Evolutionary conservation across 805 yeast genomes (phyloP).

Genomic region (Kodamaea nitidulidarum): DNA sequence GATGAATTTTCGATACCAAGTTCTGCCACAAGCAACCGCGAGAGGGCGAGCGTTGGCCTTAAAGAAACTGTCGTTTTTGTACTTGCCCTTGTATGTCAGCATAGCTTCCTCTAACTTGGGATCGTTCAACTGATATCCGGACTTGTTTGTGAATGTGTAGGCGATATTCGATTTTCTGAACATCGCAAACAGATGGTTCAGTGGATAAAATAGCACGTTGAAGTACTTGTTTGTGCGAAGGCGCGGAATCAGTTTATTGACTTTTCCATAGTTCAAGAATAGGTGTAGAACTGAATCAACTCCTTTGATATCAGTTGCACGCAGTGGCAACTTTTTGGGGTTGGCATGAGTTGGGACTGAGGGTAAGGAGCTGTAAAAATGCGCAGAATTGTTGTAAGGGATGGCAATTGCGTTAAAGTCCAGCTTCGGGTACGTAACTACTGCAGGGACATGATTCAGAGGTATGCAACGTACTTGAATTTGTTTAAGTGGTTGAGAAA

Average conservation of each 20-base stretch:
- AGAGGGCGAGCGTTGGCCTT: constrained; percentile 24
- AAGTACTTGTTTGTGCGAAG: constrained; percentile 20
- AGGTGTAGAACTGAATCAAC: constrained; percentile 22
- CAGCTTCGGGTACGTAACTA: not conserved
- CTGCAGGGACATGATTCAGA: not conserved
- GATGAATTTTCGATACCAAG: constrained; percentile 20
- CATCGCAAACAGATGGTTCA: constrained; percentile 21
- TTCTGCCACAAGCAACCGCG: constrained; percentile 31
- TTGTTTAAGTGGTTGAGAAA: no score
- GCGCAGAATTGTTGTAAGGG: not conserved
- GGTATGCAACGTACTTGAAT: not conserved
- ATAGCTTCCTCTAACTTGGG: constrained; percentile 18
- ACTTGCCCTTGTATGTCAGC: constrained; percentile 27
- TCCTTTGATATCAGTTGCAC: constrained; percentile 34
- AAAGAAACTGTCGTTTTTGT: constrained; percentile 19
- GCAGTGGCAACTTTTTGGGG: constrained; percentile 19
- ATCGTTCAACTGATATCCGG: constrained; percentile 27
- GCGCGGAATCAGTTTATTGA: constrained; percentile 11
- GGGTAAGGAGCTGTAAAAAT: not conserved
- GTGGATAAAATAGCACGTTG: constrained; percentile 28
- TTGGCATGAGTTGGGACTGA: constrained; percentile 4
- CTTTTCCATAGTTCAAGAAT: constrained; percentile 2
- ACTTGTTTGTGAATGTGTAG: constrained; percentile 28
- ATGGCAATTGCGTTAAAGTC: not conserved
- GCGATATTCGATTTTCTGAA: constrained; percentile 38